Conservation (phyloP, 2,329 filamentous ascomycete genomes). For the Aspergillus carbonarius region DNA sequence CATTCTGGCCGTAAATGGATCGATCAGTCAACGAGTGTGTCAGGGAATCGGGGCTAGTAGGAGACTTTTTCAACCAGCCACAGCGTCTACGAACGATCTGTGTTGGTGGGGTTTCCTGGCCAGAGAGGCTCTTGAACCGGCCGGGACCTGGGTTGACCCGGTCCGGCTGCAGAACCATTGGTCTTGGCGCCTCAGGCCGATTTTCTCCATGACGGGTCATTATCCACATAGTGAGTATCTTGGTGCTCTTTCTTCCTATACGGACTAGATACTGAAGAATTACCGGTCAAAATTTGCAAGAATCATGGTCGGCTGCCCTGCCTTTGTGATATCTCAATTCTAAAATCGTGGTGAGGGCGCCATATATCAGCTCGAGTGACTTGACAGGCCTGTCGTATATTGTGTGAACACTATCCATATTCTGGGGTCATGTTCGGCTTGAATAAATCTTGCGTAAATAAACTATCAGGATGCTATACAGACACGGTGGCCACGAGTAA, state of each 20-base stretch:
- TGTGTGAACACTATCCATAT: too few relatives aligned
- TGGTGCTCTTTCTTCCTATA: too few relatives aligned
- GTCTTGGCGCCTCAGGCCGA: neutral
- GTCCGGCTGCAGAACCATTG: constrained; percentile 7
- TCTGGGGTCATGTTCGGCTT: too few relatives aligned
- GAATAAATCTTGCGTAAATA: too few relatives aligned
- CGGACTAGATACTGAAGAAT: too few relatives aligned
- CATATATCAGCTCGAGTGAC: too few relatives aligned
- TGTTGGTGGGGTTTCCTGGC: constrained; percentile 5
- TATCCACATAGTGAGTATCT: neutral
- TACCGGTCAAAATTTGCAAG: too few relatives aligned
- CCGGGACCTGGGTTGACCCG: constrained; percentile 3
- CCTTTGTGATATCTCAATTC: too few relatives aligned
- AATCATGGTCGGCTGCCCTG: too few relatives aligned
- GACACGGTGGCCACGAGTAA: neutral
- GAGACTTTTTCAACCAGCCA: constrained; percentile 1
- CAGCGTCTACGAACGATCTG: constrained; percentile 1
- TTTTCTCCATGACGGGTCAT: neutral
- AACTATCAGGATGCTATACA: too few relatives aligned
- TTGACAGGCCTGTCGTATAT: too few relatives aligned
- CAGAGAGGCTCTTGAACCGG: neutral
- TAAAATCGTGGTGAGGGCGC: too few relatives aligned
- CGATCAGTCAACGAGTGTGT: neutral
- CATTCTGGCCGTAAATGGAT: neutral
- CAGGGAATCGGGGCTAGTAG: neutral